A percentile compares a stretch with the other conserved stretches of the same genome.
phyloP scores from a whole-genome alignment of 2,329 filamentous ascomycete species.

The Sporothrix inflata region DNA sequence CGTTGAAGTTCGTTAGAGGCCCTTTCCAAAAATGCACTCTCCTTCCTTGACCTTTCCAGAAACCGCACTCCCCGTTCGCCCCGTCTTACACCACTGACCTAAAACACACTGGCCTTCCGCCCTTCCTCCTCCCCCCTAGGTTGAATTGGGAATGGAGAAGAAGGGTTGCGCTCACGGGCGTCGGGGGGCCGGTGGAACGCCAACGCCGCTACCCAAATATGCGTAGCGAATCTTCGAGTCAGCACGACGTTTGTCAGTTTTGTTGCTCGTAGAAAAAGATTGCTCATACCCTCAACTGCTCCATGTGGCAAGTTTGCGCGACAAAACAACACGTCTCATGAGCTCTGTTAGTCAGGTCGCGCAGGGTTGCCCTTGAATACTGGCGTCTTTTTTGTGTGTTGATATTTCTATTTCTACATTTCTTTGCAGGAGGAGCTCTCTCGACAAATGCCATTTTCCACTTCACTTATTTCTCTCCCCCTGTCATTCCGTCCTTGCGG shows the following conservation, averaged over 20 bases:
- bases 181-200: constrained; percentile 12
- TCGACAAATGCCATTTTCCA: background rate
- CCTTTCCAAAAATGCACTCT: background rate
- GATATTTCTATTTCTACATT: background rate
- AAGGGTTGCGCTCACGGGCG: background rate
- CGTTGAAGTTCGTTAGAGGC: background rate
- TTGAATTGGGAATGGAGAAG: background rate
- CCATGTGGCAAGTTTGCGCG: background rate
- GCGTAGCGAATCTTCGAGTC: no score
- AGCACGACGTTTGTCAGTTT: no score
- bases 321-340: background rate
- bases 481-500: background rate
- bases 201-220: constrained; percentile 5
- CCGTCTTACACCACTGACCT: background rate
- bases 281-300: background rate
- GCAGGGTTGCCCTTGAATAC: background rate
- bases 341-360: background rate
- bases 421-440: background rate
- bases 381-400: background rate
- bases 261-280: background rate
- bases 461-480: background rate
- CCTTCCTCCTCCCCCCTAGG: background rate
- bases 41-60: background rate
- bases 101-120: background rate
- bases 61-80: background rate